Evolutionary conservation across 129 eudicot genomes (phyloP).

Genomic region (Pulicaria dysenterica): DNA sequence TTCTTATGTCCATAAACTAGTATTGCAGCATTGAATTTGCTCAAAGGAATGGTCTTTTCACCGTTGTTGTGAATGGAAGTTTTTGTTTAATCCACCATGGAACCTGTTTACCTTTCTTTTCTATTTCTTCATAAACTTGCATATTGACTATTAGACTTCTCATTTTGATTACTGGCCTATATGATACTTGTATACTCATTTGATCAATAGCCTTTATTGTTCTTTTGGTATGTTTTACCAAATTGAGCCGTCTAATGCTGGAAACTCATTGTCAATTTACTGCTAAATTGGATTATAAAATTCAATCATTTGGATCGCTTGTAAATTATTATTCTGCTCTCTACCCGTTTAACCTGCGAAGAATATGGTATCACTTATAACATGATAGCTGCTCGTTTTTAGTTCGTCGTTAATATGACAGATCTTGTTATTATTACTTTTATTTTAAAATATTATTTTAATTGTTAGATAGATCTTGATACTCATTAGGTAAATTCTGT

Average conservation of each 20-base stretch:
- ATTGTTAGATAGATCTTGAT: too few relatives aligned
- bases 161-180: too few relatives aligned
- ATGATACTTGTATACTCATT: not conserved
- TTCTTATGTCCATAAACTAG: constrained; percentile 29
- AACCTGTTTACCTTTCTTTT: too few relatives aligned
- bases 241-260: not conserved
- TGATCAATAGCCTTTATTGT: not conserved
- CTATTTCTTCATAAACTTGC: not conserved
- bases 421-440: too few relatives aligned
- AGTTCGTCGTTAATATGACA: too few relatives aligned
- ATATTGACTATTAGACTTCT: not conserved
- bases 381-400: too few relatives aligned
- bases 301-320: too few relatives aligned
- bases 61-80: constrained; percentile 26
- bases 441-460: too few relatives aligned
- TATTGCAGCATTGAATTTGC: constrained; percentile 15
- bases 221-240: not conserved
- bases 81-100: constrained; percentile 7
- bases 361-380: too few relatives aligned
- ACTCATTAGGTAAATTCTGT: too few relatives aligned
- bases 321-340: too few relatives aligned
- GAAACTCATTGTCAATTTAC: not conserved
- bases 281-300: not conserved
- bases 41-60: constrained; percentile 17
- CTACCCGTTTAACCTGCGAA: too few relatives aligned